phyloP scores from a whole-genome alignment of 2,329 filamentous ascomycete species.

The Xenoacremonium recifei region DNA sequence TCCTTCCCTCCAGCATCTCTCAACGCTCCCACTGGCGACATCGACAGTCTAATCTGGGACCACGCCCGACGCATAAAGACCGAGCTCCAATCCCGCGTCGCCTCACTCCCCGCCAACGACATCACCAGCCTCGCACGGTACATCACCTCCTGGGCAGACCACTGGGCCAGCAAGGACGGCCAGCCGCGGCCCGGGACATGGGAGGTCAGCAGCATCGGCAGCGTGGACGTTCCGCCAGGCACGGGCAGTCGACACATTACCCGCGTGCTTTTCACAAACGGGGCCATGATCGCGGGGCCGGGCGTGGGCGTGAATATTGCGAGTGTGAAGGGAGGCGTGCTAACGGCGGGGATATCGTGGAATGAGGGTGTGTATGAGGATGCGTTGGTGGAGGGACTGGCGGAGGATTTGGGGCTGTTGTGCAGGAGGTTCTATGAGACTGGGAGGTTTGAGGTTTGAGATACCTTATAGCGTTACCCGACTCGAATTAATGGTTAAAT shows the following conservation, averaged over 20 bases:
- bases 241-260: constrained; percentile 34
- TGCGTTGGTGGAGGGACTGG: constrained; percentile 35
- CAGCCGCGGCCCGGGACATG: constrained; percentile 42
- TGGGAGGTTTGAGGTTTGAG: constrained; percentile 17
- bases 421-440: constrained; percentile 19
- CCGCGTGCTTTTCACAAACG: constrained; percentile 50
- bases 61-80: constrained; percentile 34
- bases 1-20: constrained; percentile 25
- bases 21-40: constrained; percentile 16
- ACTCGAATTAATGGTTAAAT: too few relatives aligned
- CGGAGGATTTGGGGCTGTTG: constrained; percentile 32
- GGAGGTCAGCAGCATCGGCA: constrained; percentile 54
- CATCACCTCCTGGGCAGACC: constrained; percentile 42
- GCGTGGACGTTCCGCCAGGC: constrained; percentile 24
- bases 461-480: too few relatives aligned
- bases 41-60: constrained; percentile 40
- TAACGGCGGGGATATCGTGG: constrained; percentile 48
- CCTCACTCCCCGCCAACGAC: constrained; percentile 42
- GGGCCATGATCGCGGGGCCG: constrained; percentile 41
- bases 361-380: constrained; percentile 43
- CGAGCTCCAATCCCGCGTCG: constrained; percentile 32
- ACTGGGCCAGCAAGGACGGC: constrained; percentile 42
- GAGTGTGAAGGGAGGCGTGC: constrained; percentile 39
- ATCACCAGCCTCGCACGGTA: constrained; percentile 39
- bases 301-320: constrained; percentile 46